Percentiles rank a stretch among this genome's conserved stretches.
phyloP scores from a whole-genome alignment of 1,284 basidiomycete genomes.

The Phaffia rhodozyma region DNA sequence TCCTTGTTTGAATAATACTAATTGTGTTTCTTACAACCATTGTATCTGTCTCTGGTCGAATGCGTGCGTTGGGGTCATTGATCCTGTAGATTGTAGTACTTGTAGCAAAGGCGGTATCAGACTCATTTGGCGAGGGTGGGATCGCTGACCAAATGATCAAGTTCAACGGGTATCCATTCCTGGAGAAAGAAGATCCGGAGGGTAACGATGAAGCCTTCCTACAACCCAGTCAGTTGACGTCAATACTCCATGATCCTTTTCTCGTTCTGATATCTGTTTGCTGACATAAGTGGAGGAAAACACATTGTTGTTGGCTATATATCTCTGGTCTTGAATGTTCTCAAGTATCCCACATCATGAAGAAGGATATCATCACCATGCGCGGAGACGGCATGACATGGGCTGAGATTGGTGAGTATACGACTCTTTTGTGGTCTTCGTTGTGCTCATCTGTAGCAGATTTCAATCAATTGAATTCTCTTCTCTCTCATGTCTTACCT shows the following conservation, averaged over 20 bases:
- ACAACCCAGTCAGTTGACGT: constrained; percentile 54
- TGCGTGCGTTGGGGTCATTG: background rate
- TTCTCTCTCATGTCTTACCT: background rate
- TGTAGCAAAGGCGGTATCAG: constrained; percentile 95
- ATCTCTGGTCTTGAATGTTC: background rate
- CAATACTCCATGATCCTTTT: background rate
- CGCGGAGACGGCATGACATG: constrained; percentile 64
- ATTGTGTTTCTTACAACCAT: background rate
- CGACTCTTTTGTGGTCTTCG: background rate
- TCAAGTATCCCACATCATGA: constrained; percentile 80
- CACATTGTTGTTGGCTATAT: background rate
- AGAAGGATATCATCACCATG: constrained; percentile 59
- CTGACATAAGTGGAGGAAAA: no score
- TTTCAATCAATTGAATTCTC: background rate
- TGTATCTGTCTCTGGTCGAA: background rate
- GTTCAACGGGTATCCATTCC: constrained; percentile 92
- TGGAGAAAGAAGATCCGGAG: constrained; percentile 74
- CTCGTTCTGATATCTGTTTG: background rate
- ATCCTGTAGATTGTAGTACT: constrained; percentile 70
- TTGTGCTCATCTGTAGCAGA: background rate
- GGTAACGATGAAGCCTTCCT: constrained; percentile 84
- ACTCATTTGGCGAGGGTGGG: constrained; percentile 80
- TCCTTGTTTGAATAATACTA: constrained; percentile 1
- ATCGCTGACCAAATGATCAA: constrained; percentile 96
- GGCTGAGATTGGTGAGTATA: constrained; percentile 55